Percentiles rank a stretch among this genome's conserved stretches.
phyloP scores from a whole-genome alignment of 768 basidiomycete genomes.

The Agaricus subrufescens region DNA sequence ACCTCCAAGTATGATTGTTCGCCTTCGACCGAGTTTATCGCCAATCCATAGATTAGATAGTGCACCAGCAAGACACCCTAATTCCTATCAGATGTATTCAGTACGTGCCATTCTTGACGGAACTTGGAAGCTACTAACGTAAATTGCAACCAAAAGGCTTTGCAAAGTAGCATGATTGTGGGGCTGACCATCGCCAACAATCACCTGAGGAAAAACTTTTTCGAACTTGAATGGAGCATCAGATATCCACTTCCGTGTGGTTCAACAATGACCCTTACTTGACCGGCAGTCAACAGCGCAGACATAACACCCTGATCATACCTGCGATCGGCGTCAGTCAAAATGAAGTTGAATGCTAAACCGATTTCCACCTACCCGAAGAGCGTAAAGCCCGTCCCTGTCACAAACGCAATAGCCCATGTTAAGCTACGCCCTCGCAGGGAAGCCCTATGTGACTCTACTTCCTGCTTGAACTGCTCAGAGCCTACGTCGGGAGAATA shows the following conservation, averaged over 20 bases:
- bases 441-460: constrained; percentile 24
- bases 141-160: constrained; percentile 56
- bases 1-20: constrained; percentile 54
- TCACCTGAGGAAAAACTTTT: constrained; percentile 50
- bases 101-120: background rate
- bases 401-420: constrained; percentile 48
- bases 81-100: constrained; percentile 35
- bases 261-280: constrained; percentile 24
- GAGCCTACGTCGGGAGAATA: constrained; percentile 12
- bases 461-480: constrained; percentile 28
- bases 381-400: constrained; percentile 57
- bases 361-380: constrained; percentile 39
- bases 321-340: constrained; percentile 19
- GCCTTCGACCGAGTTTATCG: constrained; percentile 54
- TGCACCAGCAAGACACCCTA: constrained; percentile 62
- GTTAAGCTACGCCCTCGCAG: constrained; percentile 42
- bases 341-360: background rate
- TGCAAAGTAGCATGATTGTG: constrained; percentile 51
- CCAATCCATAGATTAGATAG: constrained; percentile 58
- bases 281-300: constrained; percentile 52
- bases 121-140: constrained; percentile 29
- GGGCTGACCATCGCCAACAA: constrained; percentile 27
- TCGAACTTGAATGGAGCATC: constrained; percentile 37
- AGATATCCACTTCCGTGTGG: background rate
- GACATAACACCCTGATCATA: constrained; percentile 74